A percentile compares a stretch with the other conserved stretches of the same genome.
phyloP scores from a whole-genome alignment of 352 stramenopile species.

The Phytopythium sindhum region DNA sequence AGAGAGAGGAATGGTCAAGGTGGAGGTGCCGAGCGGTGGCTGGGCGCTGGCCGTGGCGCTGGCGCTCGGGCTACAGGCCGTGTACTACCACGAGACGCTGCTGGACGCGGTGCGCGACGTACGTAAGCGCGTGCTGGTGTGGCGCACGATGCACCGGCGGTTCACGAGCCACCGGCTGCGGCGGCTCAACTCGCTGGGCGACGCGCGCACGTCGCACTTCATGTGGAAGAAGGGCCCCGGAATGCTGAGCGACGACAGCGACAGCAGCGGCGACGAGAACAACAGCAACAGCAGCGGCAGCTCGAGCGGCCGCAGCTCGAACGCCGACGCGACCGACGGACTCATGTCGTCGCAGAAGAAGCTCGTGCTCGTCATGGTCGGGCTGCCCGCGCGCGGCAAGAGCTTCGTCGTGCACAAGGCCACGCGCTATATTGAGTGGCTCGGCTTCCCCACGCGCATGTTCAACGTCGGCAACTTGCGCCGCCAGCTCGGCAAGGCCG shows the following conservation, averaged over 20 bases:
- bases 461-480: constrained; percentile 96
- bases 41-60: constrained; percentile 30
- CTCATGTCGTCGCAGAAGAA: constrained; percentile 82
- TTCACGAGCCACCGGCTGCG: constrained; percentile 74
- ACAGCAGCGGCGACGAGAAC: constrained; percentile 33
- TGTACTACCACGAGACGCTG: constrained; percentile 55
- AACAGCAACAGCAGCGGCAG: constrained; percentile 19
- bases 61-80: constrained; percentile 34
- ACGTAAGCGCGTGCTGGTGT: constrained; percentile 60
- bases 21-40: constrained; percentile 24
- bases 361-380: constrained; percentile 92
- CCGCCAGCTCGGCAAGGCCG: constrained; percentile 66
- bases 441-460: constrained; percentile 87
- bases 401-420: constrained; percentile 95
- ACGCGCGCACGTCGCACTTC: constrained; percentile 67
- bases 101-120: constrained; percentile 32
- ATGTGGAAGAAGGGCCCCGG: constrained; percentile 48
- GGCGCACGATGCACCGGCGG: constrained; percentile 68
- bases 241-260: constrained; percentile 23
- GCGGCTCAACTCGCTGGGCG: constrained; percentile 57
- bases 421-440: constrained; percentile 91
- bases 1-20: constrained; percentile 10
- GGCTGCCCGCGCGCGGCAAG: constrained; percentile 93
- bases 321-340: constrained; percentile 33
- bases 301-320: constrained; percentile 10